Evolutionary conservation across 1,284 basidiomycete genomes (phyloP), one percentile per base, ranked within the genome.

Genomic region (Tilletia walkeri): DNA sequence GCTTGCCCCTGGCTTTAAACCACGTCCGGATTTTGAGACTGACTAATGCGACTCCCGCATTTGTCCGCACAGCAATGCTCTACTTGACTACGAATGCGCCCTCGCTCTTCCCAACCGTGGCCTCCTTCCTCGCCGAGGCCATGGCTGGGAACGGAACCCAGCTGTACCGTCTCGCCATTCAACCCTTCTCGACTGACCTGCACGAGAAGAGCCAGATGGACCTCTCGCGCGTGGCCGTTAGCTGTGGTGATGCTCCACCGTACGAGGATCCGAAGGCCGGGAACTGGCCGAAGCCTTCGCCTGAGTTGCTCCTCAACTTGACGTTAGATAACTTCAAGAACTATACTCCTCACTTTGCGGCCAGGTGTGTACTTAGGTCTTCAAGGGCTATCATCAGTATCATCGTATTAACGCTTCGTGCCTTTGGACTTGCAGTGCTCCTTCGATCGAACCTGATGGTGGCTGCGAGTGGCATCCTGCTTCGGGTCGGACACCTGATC

Each of bases 71-170:
- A 61, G 10, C 65, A 83, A 80, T 76, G 39, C 74, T 77, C 69
- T 54, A 82, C 12, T 67, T 79, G 36, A 67, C 12, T 72, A 83
- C 50, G 59, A 77, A 48, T 39, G 12, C 2, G 77, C 80, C 20
- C 47, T 14, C 45, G 63, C 63, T 24, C 84, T 82, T 81, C 76
- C 77, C 1, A 20, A 34, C 30, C 36, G 34, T 68, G 14, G 53
- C 67, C 5, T 47, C 24, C n/a, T 36, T 38, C 20, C 34, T 68
- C 53, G 67, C 67, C 41, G 67, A 61, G 3, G 83, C 81, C 5
- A 78, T 84, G 68, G 41, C 65, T 2, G 83, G 82, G 14, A 72
- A 84, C 65, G 78, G 67, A 9, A 74, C 79, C 0, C 47, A 63
- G 4, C 68, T 84, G 36, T 65, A 65, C 38, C n/a, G 5, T 10